phyloP scores from a whole-genome alignment of 108 stramenopile species.

The Fragilariopsis cylindrus region DNA sequence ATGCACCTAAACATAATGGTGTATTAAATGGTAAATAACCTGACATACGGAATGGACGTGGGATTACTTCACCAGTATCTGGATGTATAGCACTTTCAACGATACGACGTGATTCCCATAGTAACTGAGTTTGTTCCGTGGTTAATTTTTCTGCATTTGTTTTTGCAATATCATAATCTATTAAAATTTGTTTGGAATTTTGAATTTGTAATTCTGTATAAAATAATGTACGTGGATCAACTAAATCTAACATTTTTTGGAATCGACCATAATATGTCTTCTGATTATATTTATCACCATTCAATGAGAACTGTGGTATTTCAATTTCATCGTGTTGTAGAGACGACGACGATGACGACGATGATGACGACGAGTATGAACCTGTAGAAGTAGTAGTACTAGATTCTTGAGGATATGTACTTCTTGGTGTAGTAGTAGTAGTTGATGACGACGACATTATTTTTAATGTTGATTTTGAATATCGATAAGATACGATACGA shows the following conservation, averaged over 20 bases:
- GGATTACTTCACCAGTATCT: constrained; percentile 85
- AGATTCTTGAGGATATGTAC: too few relatives aligned
- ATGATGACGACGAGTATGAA: too few relatives aligned
- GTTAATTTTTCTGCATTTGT: constrained; percentile 29
- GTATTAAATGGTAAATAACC: constrained; percentile 86
- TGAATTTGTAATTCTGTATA: too few relatives aligned
- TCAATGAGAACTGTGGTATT: constrained; percentile 2
- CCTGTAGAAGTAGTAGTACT: too few relatives aligned
- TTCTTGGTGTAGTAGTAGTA: too few relatives aligned
- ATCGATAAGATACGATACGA: too few relatives aligned
- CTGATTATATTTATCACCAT: constrained; percentile 58
- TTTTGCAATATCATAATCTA: too few relatives aligned
- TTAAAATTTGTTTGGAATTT: too few relatives aligned
- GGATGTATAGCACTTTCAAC: constrained; percentile 83
- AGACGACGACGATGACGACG: too few relatives aligned
- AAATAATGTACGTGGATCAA: constrained; percentile 62
- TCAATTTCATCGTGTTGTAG: too few relatives aligned
- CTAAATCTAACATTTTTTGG: constrained; percentile 64
- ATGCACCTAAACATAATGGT: constrained; percentile 70
- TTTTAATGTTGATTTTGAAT: too few relatives aligned
- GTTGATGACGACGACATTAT: too few relatives aligned
- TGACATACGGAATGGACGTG: constrained; percentile 79
- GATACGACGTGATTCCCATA: constrained; percentile 61
- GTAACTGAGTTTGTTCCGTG: background rate
- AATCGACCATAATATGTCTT: constrained; percentile 63